Evolutionary conservation across 495 filamentous ascomycete species (phyloP).

Genomic region (Elaphomyces granulatus): DNA sequence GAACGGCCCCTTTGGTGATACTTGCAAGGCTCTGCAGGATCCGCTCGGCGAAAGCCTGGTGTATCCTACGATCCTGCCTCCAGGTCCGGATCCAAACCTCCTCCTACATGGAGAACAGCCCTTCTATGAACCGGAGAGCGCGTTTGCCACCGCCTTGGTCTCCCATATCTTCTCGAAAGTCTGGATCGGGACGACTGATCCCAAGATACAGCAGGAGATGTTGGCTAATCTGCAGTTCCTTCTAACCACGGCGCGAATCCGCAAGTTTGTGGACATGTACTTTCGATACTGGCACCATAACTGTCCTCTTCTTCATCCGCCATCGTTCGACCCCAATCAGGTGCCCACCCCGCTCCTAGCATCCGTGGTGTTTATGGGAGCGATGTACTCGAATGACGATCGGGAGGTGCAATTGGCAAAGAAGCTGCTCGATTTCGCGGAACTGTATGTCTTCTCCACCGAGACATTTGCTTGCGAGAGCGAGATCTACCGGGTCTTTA

Average conservation of each 20-base stretch:
- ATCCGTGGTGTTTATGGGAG: conserved; percentile 31
- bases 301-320: conserved; percentile 27
- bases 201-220: conserved; percentile 28
- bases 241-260: conserved; percentile 29
- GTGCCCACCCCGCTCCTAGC: conserved; percentile 25
- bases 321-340: conserved; percentile 26
- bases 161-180: conserved; percentile 24
- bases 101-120: conserved; percentile 9
- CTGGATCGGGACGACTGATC: conserved; percentile 24
- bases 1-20: conserved; percentile 26
- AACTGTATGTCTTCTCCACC: conserved; percentile 31
- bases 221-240: conserved; percentile 25
- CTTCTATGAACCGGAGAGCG: conserved; percentile 22
- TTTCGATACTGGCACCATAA: conserved; percentile 35
- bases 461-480: conserved; percentile 28
- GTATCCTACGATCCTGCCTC: conserved; percentile 8
- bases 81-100: conserved; percentile 11
- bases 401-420: conserved; percentile 26
- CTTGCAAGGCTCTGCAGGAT: conserved; percentile 14
- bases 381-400: conserved; percentile 31
- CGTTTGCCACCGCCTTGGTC: conserved; percentile 25
- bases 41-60: conserved; percentile 9
- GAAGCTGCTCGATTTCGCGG: conserved; percentile 31
- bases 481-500: conserved; percentile 23
- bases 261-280: conserved; percentile 27